A percentile compares a stretch with the other conserved stretches of the same genome.
Conservation (phyloP, 352 stramenopile species). For the Hyaloperonospora brassicae region DNA sequence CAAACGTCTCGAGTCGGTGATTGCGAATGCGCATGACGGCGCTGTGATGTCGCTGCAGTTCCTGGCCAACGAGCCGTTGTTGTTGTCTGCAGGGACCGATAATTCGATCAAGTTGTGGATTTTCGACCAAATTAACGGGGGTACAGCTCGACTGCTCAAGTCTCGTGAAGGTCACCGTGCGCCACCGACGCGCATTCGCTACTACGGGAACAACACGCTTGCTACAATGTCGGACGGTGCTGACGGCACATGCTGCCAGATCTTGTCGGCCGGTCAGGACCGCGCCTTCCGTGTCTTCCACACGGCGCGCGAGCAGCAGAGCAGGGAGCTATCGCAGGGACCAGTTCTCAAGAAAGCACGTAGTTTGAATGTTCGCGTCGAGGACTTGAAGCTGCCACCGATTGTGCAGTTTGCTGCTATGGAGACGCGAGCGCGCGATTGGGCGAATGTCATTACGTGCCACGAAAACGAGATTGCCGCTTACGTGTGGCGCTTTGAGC, state of each 20-base stretch:
- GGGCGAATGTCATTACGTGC: slow-evolving; percentile 92
- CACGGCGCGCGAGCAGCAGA: slow-evolving; percentile 86
- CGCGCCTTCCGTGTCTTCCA: slow-evolving; percentile 88
- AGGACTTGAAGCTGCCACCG: slow-evolving; percentile 89
- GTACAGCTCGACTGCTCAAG: slow-evolving; percentile 82
- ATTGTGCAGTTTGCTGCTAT: slow-evolving; percentile 88
- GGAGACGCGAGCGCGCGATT: slow-evolving; percentile 86
- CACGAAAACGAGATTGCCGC: slow-evolving; percentile 89
- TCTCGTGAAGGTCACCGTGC: slow-evolving; percentile 80
- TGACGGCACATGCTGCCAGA: slow-evolving; percentile 82
- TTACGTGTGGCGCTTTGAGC: slow-evolving; percentile 92
- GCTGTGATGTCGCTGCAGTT: slow-evolving; percentile 71
- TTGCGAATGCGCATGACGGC: slow-evolving; percentile 70
- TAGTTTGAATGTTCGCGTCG: slow-evolving; percentile 72
- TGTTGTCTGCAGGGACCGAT: slow-evolving; percentile 82
- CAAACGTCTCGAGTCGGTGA: slow-evolving; percentile 78
- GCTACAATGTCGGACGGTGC: slow-evolving; percentile 76
- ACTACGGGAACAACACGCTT: slow-evolving; percentile 88
- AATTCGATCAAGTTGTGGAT: slow-evolving; percentile 93
- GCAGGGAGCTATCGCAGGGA: slow-evolving; percentile 85
- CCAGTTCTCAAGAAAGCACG: slow-evolving; percentile 88
- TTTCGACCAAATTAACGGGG: slow-evolving; percentile 83
- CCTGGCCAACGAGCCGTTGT: slow-evolving; percentile 79
- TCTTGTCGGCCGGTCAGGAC: slow-evolving; percentile 87
- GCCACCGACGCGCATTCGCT: slow-evolving; percentile 80